phyloP scores from a whole-genome alignment of 1,139 yeast species.

The Taphrina communis region DNA sequence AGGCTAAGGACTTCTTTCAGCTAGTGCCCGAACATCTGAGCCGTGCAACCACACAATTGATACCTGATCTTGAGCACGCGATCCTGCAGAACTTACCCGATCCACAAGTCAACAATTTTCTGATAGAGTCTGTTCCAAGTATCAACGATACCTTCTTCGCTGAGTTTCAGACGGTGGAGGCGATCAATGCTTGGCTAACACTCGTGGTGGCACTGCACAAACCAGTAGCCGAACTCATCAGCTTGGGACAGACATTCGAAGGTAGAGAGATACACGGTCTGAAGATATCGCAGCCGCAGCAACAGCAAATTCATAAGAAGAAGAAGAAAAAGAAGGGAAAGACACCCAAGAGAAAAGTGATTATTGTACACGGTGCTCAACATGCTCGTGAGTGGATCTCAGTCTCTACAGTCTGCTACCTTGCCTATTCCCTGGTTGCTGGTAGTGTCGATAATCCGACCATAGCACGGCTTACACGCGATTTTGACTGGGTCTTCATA shows the following conservation, averaged over 20 bases:
- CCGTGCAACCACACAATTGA: constrained; percentile 5
- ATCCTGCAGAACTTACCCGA: constrained; percentile 7
- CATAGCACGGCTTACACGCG: constrained; percentile 52
- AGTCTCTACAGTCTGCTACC: constrained; percentile 69
- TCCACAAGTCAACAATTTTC: neutral
- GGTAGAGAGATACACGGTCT: constrained; percentile 72
- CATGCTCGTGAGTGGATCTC: constrained; percentile 94
- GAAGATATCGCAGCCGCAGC: constrained; percentile 16
- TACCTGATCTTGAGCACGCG: constrained; percentile 20
- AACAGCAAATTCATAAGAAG: constrained; percentile 58
- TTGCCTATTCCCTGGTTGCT: constrained; percentile 62
- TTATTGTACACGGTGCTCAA: constrained; percentile 80
- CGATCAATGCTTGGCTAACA: constrained; percentile 75
- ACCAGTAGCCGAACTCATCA: constrained; percentile 63
- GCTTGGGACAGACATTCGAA: constrained; percentile 76
- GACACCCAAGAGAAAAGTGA: constrained; percentile 56
- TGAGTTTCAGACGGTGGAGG: constrained; percentile 69
- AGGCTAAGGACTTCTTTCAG: constrained; percentile 4
- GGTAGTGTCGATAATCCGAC: constrained; percentile 58
- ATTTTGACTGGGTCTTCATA: constrained; percentile 72
- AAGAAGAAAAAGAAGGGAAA: constrained; percentile 51
- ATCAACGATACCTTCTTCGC: constrained; percentile 60
- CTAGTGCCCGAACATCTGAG: constrained; percentile 13
- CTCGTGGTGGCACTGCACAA: constrained; percentile 63
- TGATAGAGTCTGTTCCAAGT: constrained; percentile 1